Percentiles rank a stretch among this genome's conserved stretches.
Conservation (phyloP, 2,329 filamentous ascomycete species). For the Ophiostoma triangulosporum region DNA sequence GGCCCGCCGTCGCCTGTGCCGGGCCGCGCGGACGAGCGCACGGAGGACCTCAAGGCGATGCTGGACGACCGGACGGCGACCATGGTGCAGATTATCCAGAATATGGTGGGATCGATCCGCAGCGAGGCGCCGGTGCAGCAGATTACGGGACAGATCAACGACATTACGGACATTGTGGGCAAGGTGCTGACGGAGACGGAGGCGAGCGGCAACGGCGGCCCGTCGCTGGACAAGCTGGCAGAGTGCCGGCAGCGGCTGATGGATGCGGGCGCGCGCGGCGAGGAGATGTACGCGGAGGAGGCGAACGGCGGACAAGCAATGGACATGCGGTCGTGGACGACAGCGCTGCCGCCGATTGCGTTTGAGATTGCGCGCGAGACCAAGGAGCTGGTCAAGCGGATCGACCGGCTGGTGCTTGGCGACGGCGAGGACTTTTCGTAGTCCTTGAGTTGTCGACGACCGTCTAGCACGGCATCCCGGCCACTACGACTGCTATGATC, state of each 20-base stretch:
- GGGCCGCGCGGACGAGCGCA: constrained; percentile 25
- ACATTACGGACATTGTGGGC: constrained; percentile 57
- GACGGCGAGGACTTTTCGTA: constrained; percentile 18
- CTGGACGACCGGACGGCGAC: constrained; percentile 71
- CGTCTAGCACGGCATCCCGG: too few relatives aligned
- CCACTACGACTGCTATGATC: too few relatives aligned
- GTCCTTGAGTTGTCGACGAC: too few relatives aligned
- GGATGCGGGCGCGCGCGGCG: constrained; percentile 47
- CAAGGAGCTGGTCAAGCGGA: constrained; percentile 49
- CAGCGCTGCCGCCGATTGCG: constrained; percentile 67
- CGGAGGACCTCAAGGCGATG: constrained; percentile 50
- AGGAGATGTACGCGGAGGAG: constrained; percentile 37
- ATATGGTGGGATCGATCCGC: constrained; percentile 61
- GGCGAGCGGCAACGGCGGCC: constrained; percentile 35
- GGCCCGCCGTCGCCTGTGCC: constrained; percentile 16
- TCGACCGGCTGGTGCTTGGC: constrained; percentile 17
- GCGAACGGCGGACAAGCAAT: constrained; percentile 37
- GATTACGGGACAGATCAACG: constrained; percentile 55
- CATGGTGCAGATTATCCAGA: constrained; percentile 68
- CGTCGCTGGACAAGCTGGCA: constrained; percentile 40
- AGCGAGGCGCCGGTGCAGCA: constrained; percentile 47
- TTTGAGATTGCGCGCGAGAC: constrained; percentile 75
- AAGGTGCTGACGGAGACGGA: constrained; percentile 57
- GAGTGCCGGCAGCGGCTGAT: constrained; percentile 52
- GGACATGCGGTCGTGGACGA: constrained; percentile 51